phyloP scores from a whole-genome alignment of 1,284 basidiomycete species.

The Moesziomyces globuligerus region DNA sequence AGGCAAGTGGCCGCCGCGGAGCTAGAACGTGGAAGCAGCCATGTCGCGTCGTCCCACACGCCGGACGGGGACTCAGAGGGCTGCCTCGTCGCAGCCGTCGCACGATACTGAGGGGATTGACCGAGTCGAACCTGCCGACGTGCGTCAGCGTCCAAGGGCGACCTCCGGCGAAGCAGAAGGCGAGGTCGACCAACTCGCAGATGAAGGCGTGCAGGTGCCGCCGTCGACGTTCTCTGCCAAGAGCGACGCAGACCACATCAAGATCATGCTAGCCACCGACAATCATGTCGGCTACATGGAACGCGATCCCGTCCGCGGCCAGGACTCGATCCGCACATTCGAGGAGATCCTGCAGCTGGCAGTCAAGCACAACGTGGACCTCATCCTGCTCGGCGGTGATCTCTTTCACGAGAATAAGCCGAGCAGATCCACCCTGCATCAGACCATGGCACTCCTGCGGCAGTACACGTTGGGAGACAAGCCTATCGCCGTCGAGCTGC shows the following conservation, averaged over 20 bases:
- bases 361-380: conserved; percentile 74
- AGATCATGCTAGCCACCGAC: conserved; percentile 64
- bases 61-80: conserved; percentile 23
- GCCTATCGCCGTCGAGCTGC: conserved; percentile 85
- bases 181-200: conserved; percentile 11
- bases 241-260: conserved; percentile 43
- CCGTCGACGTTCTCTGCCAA: conserved; percentile 30
- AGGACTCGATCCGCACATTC: conserved; percentile 95
- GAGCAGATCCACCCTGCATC: conserved; percentile 79
- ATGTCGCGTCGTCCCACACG: conserved; percentile 38
- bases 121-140: conserved; percentile 13
- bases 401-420: conserved; percentile 98
- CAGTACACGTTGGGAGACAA: conserved; percentile 90
- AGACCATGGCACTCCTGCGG: conserved; percentile 83
- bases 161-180: conserved; percentile 2
- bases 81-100: conserved; percentile 14
- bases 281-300: conserved; percentile 86
- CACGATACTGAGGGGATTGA: conserved; percentile 12
- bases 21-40: not conserved
- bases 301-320: conserved; percentile 90
- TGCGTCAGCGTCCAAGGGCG: not conserved
- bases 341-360: conserved; percentile 91
- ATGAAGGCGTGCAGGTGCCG: conserved; percentile 10
- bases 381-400: conserved; percentile 88
- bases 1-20: too few species aligned